Percentiles rank a stretch among this genome's conserved stretches.
phyloP scores from a whole-genome alignment of 2,329 filamentous ascomycete species.

The Hypoxylon sp. region DNA sequence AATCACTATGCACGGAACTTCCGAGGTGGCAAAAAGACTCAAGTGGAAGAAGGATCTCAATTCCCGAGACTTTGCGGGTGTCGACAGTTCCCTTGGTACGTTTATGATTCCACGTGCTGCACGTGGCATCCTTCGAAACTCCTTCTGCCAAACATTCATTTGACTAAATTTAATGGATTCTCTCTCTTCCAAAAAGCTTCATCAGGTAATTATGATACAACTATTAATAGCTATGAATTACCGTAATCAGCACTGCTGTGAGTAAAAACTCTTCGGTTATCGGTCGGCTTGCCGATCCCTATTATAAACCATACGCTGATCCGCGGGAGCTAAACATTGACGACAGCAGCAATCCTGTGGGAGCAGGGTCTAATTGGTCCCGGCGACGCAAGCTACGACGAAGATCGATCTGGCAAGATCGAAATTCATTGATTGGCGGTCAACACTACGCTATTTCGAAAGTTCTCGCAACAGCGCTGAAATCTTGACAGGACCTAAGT shows the following conservation, averaged over 20 bases:
- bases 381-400: constrained; percentile 24
- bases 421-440: constrained; percentile 19
- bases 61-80: constrained; percentile 5
- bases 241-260: constrained; percentile 22
- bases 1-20: constrained; percentile 13
- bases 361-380: constrained; percentile 34
- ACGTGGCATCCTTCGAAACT: constrained; percentile 10
- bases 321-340: constrained; percentile 40
- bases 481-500: background rate
- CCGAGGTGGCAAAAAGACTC: background rate
- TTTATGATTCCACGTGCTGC: constrained; percentile 17
- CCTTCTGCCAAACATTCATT: constrained; percentile 6
- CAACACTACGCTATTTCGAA: constrained; percentile 25
- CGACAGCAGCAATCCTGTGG: constrained; percentile 39
- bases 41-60: background rate
- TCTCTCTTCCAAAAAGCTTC: background rate
- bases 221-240: constrained; percentile 38
- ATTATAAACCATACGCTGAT: constrained; percentile 35
- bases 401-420: constrained; percentile 42
- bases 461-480: constrained; percentile 7
- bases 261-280: constrained; percentile 24
- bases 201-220: constrained; percentile 9
- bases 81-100: constrained; percentile 1
- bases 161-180: constrained; percentile 13
- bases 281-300: constrained; percentile 35